Conservation (phyloP, 139 green algal species). For the Spirogloea muscicola region DNA sequence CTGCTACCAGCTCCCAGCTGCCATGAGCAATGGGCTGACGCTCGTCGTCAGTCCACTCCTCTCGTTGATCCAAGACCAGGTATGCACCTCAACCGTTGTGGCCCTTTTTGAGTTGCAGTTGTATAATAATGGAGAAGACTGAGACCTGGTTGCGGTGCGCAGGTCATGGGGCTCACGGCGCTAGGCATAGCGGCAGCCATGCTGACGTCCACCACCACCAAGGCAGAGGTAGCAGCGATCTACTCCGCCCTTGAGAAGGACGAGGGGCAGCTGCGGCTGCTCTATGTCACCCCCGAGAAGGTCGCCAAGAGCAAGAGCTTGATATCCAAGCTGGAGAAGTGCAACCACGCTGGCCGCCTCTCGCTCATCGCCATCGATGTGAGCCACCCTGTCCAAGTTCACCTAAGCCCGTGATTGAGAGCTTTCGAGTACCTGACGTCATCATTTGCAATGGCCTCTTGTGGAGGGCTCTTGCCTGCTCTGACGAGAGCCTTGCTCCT, state of each 20-base stretch:
- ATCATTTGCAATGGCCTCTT: too few relatives aligned
- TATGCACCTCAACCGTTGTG: too few relatives aligned
- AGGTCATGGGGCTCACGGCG: neutral
- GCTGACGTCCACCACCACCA: constrained; percentile 6
- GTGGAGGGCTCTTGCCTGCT: too few relatives aligned
- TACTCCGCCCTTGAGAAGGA: constrained; percentile 5
- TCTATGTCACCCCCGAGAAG: constrained; percentile 67
- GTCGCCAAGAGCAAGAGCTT: constrained; percentile 60
- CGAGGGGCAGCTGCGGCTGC: constrained; percentile 49
- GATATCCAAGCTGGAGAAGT: constrained; percentile 48
- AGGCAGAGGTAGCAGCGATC: neutral
- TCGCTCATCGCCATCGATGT: constrained; percentile 41
- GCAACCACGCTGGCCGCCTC: constrained; percentile 41
- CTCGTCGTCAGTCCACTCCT: constrained; percentile 86
- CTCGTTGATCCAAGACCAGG: constrained; percentile 86
- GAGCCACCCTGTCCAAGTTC: too few relatives aligned
- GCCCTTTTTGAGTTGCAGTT: too few relatives aligned
- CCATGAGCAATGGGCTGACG: constrained; percentile 60
- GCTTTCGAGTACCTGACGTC: too few relatives aligned
- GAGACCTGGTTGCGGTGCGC: too few relatives aligned
- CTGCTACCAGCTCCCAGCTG: constrained; percentile 80
- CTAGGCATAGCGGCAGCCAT: constrained; percentile 5
- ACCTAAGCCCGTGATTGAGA: too few relatives aligned
- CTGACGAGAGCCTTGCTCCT: neutral
- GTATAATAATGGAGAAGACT: too few relatives aligned